Base-by-base conservation (phyloP, 306 rosid genomes). In the Cicer pinnatifidum region DNA sequence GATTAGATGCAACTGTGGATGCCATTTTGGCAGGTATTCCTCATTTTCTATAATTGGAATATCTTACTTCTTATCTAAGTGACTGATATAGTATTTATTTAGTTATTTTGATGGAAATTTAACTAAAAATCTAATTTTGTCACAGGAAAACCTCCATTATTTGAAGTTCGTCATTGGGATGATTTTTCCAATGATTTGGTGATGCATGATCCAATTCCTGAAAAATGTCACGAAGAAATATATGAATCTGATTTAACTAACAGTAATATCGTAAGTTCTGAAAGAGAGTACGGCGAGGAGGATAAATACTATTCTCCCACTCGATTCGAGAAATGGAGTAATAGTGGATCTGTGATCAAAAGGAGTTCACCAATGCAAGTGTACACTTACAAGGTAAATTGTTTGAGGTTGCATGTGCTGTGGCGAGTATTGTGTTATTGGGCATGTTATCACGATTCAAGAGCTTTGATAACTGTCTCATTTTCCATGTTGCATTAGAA, bases 1-100 rank as follows among this genome's bases (percentile, higher is more conserved):
- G 96, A 85, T 75, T 95, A 84, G 99, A 95, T 83, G 94, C 97
- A 39, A 91, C 99, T 3, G 97, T 95, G 65, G 97, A 95, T 86
- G 93, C 97, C 52, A 85, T 95, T 70, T 87, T 95, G 83, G 96
- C 97, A 65, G 99, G 99, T 91, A 80, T 61, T 71, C 44, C 53
- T 72, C 50, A 15, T 45, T 54, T 82, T 38, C 66, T 71, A 35
- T 48, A 17, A 44, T 9, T 9, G 40, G n/a, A 75, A 46, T 56
- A 45, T 70, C 11, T 59, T 44, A 69, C 37, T 71, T 71, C 20
- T 70, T 68, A 61, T 28, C 45, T 44, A 69, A 61, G 44, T 63
- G 64, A 20, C 41, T 54, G 57, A 16, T 67, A 53, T 48, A 12
- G 23, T 64, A 48, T 53, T 81, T 33, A 4, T 64, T 6, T 35